Base-by-base conservation (phyloP, 179 eudicot genomes). In the Silene coronaria region DNA sequence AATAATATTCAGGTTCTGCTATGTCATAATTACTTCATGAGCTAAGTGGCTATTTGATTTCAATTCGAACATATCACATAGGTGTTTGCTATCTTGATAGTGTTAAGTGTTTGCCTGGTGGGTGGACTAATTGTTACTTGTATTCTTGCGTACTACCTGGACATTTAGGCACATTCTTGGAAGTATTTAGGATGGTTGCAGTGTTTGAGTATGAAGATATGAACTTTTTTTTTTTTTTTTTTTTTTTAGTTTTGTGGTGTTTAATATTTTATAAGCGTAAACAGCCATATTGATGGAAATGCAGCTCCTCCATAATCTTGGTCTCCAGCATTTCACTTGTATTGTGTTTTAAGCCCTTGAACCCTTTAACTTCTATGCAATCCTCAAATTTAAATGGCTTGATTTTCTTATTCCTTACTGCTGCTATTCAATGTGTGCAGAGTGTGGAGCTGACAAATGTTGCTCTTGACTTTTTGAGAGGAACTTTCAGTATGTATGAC, bases 361-460 rank as follows among this genome's bases (percentile, higher is more conserved):
- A 69, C 3, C 59, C 19, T 23, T 45, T 1, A 14, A 12, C 12
- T 12, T 42, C 34, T 42, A 60, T 70, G 34, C 51, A 8, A 38
- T 45, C 7, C 38, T 16, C 24, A 68, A 48, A 5, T 28, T 53
- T 28, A 4, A 38, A 71, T 55, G 46, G n/a, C 30, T 30, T 19
- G 19, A 48, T 60, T 73, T 62, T 61, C 28, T 59, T 22, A 67
- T 17, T 64, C 46, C 6, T 75, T 65, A 60, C 48, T 53, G 36
- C 70, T 51, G 24, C 38, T 73, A 42, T 67, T 72, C 2, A 34
- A 3, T 45, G 51, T 72, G 45, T 85, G 84, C 82, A 94, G 98
- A 88, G 95, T 77, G 91, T 89, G 84, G 99, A 95, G 91, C 83
- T 95, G 79, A 86, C 96, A 76, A 87, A 58, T 81, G 94, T 87